Conservation (phyloP, 169 alveolate genomes). For the Eimeria mitis region DNA sequence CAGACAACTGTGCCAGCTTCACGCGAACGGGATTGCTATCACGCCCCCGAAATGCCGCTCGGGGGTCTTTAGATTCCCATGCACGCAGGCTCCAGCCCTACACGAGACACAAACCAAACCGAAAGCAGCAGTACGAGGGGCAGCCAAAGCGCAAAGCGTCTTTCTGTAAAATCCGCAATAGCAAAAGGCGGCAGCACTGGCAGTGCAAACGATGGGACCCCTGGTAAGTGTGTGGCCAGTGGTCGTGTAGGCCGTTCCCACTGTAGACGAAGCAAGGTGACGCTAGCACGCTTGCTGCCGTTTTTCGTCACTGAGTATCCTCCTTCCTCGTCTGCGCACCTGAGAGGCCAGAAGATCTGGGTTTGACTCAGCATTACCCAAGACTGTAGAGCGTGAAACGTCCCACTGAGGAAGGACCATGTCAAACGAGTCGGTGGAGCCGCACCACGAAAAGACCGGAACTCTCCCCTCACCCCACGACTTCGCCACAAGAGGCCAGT, state of each 20-base stretch:
- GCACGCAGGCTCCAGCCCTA: constrained; percentile 54
- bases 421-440: constrained; percentile 62
- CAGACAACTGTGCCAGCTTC: constrained; percentile 68
- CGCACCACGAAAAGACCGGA: constrained; percentile 82
- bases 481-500: constrained; percentile 78
- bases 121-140: not conserved
- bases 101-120: constrained; percentile 14
- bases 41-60: constrained; percentile 78
- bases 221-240: not conserved
- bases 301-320: not conserved
- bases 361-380: constrained; percentile 24
- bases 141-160: not conserved
- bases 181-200: not conserved
- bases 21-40: constrained; percentile 80
- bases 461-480: constrained; percentile 52
- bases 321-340: constrained; percentile 9
- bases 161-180: not conserved
- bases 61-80: constrained; percentile 45
- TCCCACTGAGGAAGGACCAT: constrained; percentile 81
- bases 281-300: not conserved
- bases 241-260: too few species aligned
- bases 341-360: constrained; percentile 78
- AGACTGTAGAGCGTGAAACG: constrained; percentile 74
- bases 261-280: not conserved
- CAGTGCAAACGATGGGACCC: not conserved